A percentile compares a stretch with the other conserved stretches of the same genome.
Evolutionary conservation across 306 rosid genomes (phyloP).

Genomic region (Hylodesmum podocarpum): DNA sequence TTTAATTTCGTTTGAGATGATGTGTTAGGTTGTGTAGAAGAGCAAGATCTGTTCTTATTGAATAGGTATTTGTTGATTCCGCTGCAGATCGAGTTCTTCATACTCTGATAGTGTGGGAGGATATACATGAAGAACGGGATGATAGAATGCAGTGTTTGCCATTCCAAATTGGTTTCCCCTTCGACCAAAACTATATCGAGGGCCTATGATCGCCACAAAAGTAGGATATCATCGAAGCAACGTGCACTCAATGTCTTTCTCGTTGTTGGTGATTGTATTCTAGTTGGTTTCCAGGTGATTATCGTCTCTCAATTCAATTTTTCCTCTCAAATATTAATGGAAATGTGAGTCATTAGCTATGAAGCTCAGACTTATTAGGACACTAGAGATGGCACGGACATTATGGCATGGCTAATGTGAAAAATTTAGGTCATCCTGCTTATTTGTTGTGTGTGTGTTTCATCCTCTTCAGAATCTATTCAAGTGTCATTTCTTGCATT

Average conservation of each 20-base stretch:
- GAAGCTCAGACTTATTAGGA: not conserved
- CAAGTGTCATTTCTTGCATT: not conserved
- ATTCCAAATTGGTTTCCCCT: constrained; percentile 81
- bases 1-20: constrained; percentile 3
- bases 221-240: constrained; percentile 74
- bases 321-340: not conserved
- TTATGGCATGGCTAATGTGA: not conserved
- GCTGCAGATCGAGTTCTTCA: constrained; percentile 53
- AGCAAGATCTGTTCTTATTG: constrained; percentile 46
- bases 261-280: constrained; percentile 95
- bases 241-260: constrained; percentile 73
- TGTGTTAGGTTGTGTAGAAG: constrained; percentile 13
- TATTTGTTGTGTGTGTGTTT: not conserved
- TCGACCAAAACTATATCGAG: constrained; percentile 61
- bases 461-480: not conserved
- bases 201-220: constrained; percentile 93
- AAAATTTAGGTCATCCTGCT: not conserved
- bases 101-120: constrained; percentile 36
- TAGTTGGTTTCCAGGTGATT: constrained; percentile 95
- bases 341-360: not conserved
- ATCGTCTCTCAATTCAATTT: constrained; percentile 11
- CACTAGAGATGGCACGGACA: not conserved
- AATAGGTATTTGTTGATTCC: not conserved
- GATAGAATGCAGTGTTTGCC: constrained; percentile 98
- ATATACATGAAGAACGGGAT: constrained; percentile 70